Conservation (phyloP, 345 rosid genomes). For the Citrus cavaleriei region DNA sequence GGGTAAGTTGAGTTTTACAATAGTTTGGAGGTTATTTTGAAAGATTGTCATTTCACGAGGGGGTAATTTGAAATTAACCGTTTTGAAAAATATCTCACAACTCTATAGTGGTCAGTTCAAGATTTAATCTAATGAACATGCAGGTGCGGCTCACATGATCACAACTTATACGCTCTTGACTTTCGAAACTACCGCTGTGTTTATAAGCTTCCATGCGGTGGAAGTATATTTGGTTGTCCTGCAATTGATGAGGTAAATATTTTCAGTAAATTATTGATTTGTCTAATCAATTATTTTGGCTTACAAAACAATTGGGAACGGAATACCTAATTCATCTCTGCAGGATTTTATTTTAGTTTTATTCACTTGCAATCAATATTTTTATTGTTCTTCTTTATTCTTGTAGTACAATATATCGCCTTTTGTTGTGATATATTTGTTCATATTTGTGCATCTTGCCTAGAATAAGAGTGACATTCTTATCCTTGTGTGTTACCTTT, state of each 20-base stretch:
- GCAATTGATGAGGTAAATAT: constrained; percentile 73
- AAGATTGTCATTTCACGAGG: no score
- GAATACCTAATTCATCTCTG: background rate
- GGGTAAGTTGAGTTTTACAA: no score
- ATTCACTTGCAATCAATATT: background rate
- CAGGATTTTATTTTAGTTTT: background rate
- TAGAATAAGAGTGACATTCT: background rate
- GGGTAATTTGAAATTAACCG: no score
- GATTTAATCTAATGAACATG: constrained; percentile 11
- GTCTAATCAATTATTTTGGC: background rate
- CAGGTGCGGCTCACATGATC: constrained; percentile 98
- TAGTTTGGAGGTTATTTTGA: no score
- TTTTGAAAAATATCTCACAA: background rate
- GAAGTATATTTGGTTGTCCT: constrained; percentile 92
- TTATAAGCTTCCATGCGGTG: constrained; percentile 72
- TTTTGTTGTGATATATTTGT: background rate
- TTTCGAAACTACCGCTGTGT: constrained; percentile 61
- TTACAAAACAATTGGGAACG: background rate
- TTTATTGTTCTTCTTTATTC: background rate
- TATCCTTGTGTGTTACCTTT: background rate
- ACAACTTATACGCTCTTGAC: constrained; percentile 81
- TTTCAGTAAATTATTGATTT: background rate
- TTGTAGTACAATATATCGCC: background rate
- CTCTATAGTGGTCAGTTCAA: background rate
- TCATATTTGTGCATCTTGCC: background rate